A percentile compares a stretch with the other conserved stretches of the same genome.
Conservation (phyloP, 257 asterid species). For the Petunia axillaris region DNA sequence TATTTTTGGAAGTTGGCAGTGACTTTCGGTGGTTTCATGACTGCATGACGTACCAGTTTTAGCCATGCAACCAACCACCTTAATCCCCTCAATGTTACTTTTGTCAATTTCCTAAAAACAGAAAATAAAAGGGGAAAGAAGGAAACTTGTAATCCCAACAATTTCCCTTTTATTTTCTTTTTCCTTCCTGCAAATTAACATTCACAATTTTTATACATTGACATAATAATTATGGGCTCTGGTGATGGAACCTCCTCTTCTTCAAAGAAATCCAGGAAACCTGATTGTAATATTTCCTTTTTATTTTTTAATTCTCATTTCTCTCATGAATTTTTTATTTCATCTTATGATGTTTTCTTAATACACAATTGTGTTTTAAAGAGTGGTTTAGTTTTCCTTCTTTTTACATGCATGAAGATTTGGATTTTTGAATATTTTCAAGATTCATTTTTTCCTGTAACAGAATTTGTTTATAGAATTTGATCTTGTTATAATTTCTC, state of each 20-base stretch:
- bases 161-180: not conserved
- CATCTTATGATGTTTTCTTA: not conserved
- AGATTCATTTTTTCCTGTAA: not conserved
- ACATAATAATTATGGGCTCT: slow-evolving; percentile 36
- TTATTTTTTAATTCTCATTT: not conserved
- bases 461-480: not conserved
- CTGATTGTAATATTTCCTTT: slow-evolving; percentile 37
- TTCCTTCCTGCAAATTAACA: not conserved
- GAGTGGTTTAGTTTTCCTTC: not conserved
- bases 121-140: not conserved
- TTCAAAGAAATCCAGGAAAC: slow-evolving; percentile 41
- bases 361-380: not conserved
- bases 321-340: not conserved
- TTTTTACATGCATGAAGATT: not conserved
- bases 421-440: not conserved
- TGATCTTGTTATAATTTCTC: not conserved
- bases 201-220: not conserved
- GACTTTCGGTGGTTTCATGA: not conserved
- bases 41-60: not conserved
- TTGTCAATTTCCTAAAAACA: not conserved
- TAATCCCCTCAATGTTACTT: not conserved
- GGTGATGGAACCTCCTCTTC: slow-evolving; percentile 37
- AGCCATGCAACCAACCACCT: slow-evolving; percentile 1
- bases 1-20: slow-evolving; percentile 1
- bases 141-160: not conserved